phyloP scores from a whole-genome alignment of 2,329 filamentous ascomycete species.

The Monosporascus sp. region DNA sequence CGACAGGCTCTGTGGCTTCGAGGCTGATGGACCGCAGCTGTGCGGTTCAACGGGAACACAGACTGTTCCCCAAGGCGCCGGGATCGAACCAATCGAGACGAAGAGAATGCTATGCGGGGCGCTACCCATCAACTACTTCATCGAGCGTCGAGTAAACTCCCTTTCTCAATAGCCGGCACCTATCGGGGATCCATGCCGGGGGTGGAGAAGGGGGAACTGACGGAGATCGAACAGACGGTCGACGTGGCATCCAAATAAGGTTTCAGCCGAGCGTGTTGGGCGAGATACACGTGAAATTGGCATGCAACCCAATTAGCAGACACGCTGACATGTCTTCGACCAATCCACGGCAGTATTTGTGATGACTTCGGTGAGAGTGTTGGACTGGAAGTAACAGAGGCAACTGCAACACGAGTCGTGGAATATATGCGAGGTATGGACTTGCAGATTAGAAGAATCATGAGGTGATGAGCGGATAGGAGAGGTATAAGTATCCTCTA shows the following conservation, averaged over 20 bases:
- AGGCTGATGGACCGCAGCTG: constrained; percentile 17
- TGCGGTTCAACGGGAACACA: no score
- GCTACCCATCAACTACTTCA: constrained; percentile 4
- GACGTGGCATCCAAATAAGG: constrained; percentile 30
- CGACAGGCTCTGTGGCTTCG: constrained; percentile 17
- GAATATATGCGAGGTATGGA: constrained; percentile 9
- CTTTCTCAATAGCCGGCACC: neutral
- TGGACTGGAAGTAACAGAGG: constrained; percentile 22
- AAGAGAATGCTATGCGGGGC: constrained; percentile 8
- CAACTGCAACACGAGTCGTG: constrained; percentile 19
- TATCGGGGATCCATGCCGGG: constrained; percentile 21
- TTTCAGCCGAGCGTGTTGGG: constrained; percentile 22
- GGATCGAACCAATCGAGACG: constrained; percentile 20
- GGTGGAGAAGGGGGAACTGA: constrained; percentile 25
- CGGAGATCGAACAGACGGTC: constrained; percentile 23
- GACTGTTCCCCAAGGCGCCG: neutral
- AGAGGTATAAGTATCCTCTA: constrained; percentile 25
- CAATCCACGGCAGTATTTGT: constrained; percentile 20
- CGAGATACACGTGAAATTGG: constrained; percentile 23
- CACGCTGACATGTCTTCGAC: constrained; percentile 26
- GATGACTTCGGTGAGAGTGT: constrained; percentile 23
- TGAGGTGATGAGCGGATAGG: constrained; percentile 8
- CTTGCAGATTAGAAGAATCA: constrained; percentile 8
- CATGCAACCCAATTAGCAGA: constrained; percentile 30
- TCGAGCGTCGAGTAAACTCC: neutral